Percentiles rank a stretch among this genome's conserved stretches.
Conservation (phyloP, 164 flowering plant species). For the Magnolia kwangsiensis region DNA sequence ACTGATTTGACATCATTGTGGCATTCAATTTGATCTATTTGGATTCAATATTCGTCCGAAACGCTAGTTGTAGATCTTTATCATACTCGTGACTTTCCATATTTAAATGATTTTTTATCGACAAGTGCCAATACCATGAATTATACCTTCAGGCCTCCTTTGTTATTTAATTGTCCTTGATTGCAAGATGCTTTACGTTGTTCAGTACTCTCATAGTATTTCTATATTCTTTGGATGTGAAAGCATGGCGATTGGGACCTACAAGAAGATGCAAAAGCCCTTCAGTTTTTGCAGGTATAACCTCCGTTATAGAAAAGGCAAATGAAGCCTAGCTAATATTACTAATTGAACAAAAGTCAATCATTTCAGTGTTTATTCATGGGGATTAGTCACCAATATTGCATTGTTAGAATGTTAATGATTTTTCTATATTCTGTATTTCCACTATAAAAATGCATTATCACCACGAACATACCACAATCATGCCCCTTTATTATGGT, state of each 20-base stretch:
- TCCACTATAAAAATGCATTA: too few relatives aligned
- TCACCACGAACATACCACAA: too few relatives aligned
- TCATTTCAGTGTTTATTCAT: neutral
- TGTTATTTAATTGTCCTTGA: neutral
- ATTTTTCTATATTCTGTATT: too few relatives aligned
- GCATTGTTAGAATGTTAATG: neutral
- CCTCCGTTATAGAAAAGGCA: neutral
- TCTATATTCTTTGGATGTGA: constrained; percentile 6
- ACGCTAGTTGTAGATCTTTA: too few relatives aligned
- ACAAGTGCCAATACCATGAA: neutral
- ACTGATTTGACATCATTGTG: too few relatives aligned
- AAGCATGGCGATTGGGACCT: constrained; percentile 76
- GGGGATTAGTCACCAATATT: neutral
- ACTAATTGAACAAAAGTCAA: neutral
- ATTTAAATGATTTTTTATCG: too few relatives aligned
- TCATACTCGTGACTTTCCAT: too few relatives aligned
- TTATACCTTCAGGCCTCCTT: neutral
- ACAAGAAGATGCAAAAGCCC: constrained; percentile 67
- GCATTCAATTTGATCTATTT: too few relatives aligned
- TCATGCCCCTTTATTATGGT: too few relatives aligned
- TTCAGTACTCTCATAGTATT: neutral
- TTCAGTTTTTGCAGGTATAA: constrained; percentile 57
- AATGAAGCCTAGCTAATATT: neutral
- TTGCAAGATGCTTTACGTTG: neutral
- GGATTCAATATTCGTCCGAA: too few relatives aligned